phyloP scores from a whole-genome alignment of 148 eudicot genomes.

The Beta vulgaris region DNA sequence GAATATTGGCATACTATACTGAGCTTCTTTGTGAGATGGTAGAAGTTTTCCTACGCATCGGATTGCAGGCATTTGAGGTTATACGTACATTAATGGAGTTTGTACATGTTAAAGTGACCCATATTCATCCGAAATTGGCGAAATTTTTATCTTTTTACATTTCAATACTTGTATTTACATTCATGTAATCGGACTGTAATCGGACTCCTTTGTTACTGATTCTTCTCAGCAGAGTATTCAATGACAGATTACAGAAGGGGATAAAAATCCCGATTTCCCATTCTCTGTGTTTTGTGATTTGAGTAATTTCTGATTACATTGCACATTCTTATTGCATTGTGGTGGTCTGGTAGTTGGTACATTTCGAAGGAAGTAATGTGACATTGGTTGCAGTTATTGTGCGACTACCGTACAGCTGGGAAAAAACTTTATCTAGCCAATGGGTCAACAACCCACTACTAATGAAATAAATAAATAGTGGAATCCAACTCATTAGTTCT shows the following conservation, averaged over 20 bases:
- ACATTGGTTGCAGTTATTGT: too few species aligned
- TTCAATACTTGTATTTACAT: neutral
- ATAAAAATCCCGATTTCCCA: neutral
- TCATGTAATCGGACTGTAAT: neutral
- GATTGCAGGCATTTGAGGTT: neutral
- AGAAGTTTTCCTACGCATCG: neutral
- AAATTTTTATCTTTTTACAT: neutral
- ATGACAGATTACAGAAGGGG: too few species aligned
- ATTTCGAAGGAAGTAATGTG: too few species aligned
- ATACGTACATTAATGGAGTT: neutral
- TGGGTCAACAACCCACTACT: too few species aligned
- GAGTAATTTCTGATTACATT: neutral
- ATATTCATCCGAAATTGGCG: neutral
- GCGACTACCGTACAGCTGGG: too few species aligned
- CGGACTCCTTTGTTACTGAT: neutral
- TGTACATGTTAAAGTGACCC: conserved; percentile 6
- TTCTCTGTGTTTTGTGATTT: neutral
- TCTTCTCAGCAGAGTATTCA: neutral
- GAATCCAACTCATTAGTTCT: too few species aligned
- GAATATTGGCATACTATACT: conserved; percentile 64
- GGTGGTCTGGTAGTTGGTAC: too few species aligned
- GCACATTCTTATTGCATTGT: too few species aligned
- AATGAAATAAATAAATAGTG: too few species aligned
- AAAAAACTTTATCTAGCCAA: too few species aligned
- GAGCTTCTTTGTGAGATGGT: conserved; percentile 45